Conservation (phyloP, 805 yeast genomes). For the Candida loeiensis region DNA sequence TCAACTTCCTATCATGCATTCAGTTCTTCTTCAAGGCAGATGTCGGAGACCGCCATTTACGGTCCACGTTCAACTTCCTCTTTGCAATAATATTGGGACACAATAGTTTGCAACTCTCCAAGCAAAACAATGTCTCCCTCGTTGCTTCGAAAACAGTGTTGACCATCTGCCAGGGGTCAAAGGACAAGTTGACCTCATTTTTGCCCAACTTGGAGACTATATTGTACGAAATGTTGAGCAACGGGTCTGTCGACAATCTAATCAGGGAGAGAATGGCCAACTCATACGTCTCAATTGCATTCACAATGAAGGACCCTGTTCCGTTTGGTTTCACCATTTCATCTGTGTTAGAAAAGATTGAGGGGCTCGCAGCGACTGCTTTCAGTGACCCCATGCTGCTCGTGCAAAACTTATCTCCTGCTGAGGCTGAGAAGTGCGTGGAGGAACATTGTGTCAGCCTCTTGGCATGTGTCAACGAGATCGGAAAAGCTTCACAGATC, state of each 20-base stretch:
- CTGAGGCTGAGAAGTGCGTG: slow-evolving; percentile 15
- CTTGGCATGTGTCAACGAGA: slow-evolving; percentile 59
- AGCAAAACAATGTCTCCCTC: slow-evolving; percentile 29
- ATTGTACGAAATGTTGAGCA: slow-evolving; percentile 45
- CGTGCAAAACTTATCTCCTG: background rate
- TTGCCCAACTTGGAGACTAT: slow-evolving; percentile 49
- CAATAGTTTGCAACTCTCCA: slow-evolving; percentile 7
- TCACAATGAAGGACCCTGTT: slow-evolving; percentile 47
- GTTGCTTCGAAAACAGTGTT: slow-evolving; percentile 51
- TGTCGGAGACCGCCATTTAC: slow-evolving; percentile 43
- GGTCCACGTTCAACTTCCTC: slow-evolving; percentile 52
- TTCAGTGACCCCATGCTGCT: slow-evolving; percentile 11
- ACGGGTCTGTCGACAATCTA: slow-evolving; percentile 36
- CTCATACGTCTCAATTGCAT: slow-evolving; percentile 61
- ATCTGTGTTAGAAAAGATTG: slow-evolving; percentile 20
- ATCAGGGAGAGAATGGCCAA: slow-evolving; percentile 59
- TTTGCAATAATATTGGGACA: slow-evolving; percentile 38
- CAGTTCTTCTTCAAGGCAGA: slow-evolving; percentile 54
- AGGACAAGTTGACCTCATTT: slow-evolving; percentile 37
- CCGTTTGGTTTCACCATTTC: slow-evolving; percentile 21
- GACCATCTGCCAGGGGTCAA: slow-evolving; percentile 54
- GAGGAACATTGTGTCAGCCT: slow-evolving; percentile 54
- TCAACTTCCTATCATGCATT: slow-evolving; percentile 56
- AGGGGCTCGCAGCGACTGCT: slow-evolving; percentile 5
- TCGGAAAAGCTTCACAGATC: slow-evolving; percentile 65